Percentiles rank a stretch among this genome's conserved stretches.
These are phyloP conservation scores for Diospyros lotus DNA, from an alignment of 148 eudicot species.

Conservation along the genomic window DNA sequence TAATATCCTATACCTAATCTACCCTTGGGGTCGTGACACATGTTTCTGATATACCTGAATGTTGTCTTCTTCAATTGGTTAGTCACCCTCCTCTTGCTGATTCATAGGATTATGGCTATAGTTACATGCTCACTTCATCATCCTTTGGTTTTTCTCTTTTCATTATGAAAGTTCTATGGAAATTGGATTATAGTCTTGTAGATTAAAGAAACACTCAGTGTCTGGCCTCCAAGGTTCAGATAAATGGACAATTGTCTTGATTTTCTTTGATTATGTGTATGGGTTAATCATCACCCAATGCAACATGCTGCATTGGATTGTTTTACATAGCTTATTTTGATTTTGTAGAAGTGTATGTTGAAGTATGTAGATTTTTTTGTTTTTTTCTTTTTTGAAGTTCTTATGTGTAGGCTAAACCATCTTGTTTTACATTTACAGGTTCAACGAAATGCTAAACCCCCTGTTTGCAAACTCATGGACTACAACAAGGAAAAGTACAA, in stretches of 20 bases:
- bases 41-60: too few relatives aligned
- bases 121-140: neutral
- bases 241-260: neutral
- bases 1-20: too few relatives aligned
- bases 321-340: neutral
- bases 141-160: neutral
- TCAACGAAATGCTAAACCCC: slow-evolving; percentile 48
- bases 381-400: neutral
- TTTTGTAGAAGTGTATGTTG: neutral
- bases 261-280: neutral
- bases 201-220: neutral
- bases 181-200: neutral
- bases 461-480: slow-evolving; percentile 76
- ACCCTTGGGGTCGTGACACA: too few relatives aligned
- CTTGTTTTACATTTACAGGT: slow-evolving; percentile 43
- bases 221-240: neutral
- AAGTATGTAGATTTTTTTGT: neutral
- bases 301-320: neutral
- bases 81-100: too few relatives aligned
- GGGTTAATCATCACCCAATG: neutral
- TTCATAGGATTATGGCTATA: neutral
- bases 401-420: neutral
- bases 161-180: neutral
- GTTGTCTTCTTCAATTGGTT: too few relatives aligned
- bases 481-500: slow-evolving; percentile 57